A percentile compares a stretch with the other conserved stretches of the same genome.
These are phyloP conservation scores for Umbelopsis sp. DNA, from an alignment of 192 early-diverging fungal species.

Conservation along the genomic window DNA sequence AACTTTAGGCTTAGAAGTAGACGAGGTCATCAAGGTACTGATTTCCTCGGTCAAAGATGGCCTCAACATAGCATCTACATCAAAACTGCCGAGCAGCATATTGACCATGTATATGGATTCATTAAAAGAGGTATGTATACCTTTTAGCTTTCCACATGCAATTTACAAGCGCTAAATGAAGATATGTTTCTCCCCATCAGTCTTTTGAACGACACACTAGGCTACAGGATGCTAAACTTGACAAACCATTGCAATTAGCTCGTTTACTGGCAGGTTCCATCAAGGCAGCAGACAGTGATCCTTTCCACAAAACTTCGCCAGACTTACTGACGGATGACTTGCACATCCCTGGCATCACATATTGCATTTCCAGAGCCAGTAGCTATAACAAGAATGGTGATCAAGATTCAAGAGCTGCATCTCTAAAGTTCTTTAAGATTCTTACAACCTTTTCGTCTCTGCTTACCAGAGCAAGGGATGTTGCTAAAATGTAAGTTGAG, in stretches of 20 bases:
- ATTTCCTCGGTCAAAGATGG: constrained; percentile 43
- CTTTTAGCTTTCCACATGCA: not conserved
- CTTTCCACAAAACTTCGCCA: constrained; percentile 32
- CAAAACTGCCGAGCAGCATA: constrained; percentile 28
- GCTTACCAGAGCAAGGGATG: constrained; percentile 35
- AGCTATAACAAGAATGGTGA: constrained; percentile 20
- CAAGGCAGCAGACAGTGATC: constrained; percentile 23
- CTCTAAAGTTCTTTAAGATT: constrained; percentile 53
- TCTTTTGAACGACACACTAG: constrained; percentile 39
- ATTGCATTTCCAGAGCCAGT: constrained; percentile 34
- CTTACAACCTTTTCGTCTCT: constrained; percentile 42
- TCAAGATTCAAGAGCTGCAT: constrained; percentile 19
- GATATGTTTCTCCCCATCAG: not conserved
- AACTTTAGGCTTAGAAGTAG: constrained; percentile 41
- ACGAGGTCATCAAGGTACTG: constrained; percentile 49
- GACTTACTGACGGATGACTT: constrained; percentile 37
- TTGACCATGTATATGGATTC: constrained; percentile 38
- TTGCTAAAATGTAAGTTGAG: constrained; percentile 44
- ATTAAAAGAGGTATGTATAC: constrained; percentile 42
- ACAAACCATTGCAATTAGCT: constrained; percentile 43
- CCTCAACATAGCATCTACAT: constrained; percentile 27
- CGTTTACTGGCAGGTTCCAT: constrained; percentile 29
- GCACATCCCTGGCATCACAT: constrained; percentile 45
- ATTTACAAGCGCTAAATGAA: not conserved
- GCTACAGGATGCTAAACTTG: constrained; percentile 27